Evolutionary conservation across 306 rosid genomes (phyloP), one percentile per base, ranked within the genome.

Genomic region (Elaeagnus macrophylla): DNA sequence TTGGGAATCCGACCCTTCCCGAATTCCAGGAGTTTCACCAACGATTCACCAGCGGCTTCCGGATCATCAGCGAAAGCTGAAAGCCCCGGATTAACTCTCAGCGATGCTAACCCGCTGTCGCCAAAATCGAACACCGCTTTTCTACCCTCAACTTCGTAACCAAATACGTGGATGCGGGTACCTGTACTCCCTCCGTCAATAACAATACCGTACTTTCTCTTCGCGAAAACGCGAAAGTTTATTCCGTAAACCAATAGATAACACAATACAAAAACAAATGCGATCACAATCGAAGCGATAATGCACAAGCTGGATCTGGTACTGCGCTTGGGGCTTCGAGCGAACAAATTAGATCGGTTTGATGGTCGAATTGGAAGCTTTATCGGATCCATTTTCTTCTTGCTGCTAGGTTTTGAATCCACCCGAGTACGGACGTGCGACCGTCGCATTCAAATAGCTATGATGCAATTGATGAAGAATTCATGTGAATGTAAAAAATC

Each of bases 121-220:
- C 81, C 82, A 9, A 91, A 84, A 64, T 84, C 72, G 40, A 80
- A 72, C 53, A 52, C 76, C 45, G 74, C 63, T 9, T 35, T 19
- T 5, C 52, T 64, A 39, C 50, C 65, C 38, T 68, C 80, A 3
- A 40, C 61, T 6, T 56, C 51, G 56, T 73, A 82, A 16, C 50
- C 61, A 39, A 87, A 82, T 13, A 91, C 93, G 62, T 91, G 94
- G 67, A 87, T 80, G 57, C 99, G 75, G 16, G 82, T 68, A 7
- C 99, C 99, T 0, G 96, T 91, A 52, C 97, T 91, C 32, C 97
- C 97, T 0, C 99, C 96, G 56, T 91, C 99, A 39, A 91, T 57
- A 35, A 87, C 70, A 20, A 87, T 84, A 51, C 82, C 78, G 58
- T 79, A 86, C 53, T 78, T 71, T 9, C 44, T 60, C 43, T 44